These are phyloP conservation scores for Globisporangium irregulare DNA, from an alignment of 352 stramenopile species.

Conservation along the genomic window DNA sequence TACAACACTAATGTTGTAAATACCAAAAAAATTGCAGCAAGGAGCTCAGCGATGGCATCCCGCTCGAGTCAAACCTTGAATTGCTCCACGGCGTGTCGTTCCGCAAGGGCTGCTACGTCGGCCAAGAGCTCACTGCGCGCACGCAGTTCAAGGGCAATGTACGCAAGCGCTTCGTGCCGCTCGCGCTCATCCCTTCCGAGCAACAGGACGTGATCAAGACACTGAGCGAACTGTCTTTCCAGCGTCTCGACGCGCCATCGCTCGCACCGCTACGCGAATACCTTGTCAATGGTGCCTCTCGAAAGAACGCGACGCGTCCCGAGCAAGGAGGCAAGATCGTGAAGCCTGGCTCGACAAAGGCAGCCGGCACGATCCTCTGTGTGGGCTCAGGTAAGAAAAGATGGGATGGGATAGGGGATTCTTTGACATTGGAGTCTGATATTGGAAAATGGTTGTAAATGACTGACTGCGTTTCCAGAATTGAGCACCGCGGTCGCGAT, in stretches of 20 bases:
- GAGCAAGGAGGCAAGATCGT: conserved; percentile 51
- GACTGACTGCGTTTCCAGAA: conserved; percentile 15
- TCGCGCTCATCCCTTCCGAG: conserved; percentile 59
- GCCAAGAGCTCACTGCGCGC: conserved; percentile 92
- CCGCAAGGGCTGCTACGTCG: conserved; percentile 94
- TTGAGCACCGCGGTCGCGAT: conserved; percentile 62
- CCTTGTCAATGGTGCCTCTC: conserved; percentile 32
- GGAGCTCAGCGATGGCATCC: conserved; percentile 84
- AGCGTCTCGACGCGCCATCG: conserved; percentile 43
- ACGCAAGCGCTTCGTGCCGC: conserved; percentile 73
- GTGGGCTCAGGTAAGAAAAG: conserved; percentile 30
- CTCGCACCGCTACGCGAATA: conserved; percentile 42
- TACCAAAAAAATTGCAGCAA: conserved; percentile 26
- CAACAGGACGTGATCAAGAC: conserved; percentile 47
- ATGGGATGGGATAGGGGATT: neutral
- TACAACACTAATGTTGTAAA: neutral
- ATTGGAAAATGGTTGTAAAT: neutral
- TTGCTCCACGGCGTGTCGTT: conserved; percentile 90
- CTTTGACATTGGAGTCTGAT: neutral
- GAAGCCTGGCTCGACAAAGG: conserved; percentile 50
- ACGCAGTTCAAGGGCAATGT: conserved; percentile 92
- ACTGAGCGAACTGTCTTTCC: conserved; percentile 55
- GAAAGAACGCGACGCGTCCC: conserved; percentile 21
- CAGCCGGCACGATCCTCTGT: conserved; percentile 51
- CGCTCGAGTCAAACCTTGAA: conserved; percentile 92